These are phyloP conservation scores for Ustilago bromivora DNA, from an alignment of 1,284 basidiomycete genomes.

Conservation along the genomic window DNA sequence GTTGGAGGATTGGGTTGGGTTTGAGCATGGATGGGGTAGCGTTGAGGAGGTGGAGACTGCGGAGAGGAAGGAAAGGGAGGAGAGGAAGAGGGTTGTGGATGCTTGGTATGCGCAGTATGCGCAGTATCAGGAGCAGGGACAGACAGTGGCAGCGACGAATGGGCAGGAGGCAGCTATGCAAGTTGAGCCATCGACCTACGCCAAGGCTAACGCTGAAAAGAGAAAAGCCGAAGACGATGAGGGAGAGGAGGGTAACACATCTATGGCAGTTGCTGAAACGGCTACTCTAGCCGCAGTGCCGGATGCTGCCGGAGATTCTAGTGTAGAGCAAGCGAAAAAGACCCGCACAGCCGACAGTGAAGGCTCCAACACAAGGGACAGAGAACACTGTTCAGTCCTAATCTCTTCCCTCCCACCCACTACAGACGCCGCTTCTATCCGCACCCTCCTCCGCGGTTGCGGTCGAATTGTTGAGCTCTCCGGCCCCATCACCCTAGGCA, in stretches of 20 bases:
- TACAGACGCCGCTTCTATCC: constrained; percentile 78
- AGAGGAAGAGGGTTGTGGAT: constrained; percentile 74
- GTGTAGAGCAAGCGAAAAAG: constrained; percentile 46
- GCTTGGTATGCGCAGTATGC: constrained; percentile 52
- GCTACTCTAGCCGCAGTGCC: too few species aligned
- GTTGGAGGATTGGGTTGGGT: constrained; percentile 86
- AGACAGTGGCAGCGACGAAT: constrained; percentile 5
- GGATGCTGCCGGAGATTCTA: neutral
- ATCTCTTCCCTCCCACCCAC: constrained; percentile 79
- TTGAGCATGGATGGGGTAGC: constrained; percentile 85
- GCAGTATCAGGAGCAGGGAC: constrained; percentile 72
- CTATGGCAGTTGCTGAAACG: constrained; percentile 8
- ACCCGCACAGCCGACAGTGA: constrained; percentile 47
- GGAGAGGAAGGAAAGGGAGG: constrained; percentile 58
- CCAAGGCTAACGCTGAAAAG: constrained; percentile 25
- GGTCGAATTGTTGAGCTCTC: constrained; percentile 60
- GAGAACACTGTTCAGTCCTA: constrained; percentile 93
- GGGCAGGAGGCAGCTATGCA: constrained; percentile 22
- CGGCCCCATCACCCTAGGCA: constrained; percentile 46
- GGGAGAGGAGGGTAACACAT: constrained; percentile 5
- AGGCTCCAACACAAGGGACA: constrained; percentile 75
- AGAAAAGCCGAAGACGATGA: constrained; percentile 52
- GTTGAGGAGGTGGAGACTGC: constrained; percentile 79
- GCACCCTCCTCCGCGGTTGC: constrained; percentile 80
- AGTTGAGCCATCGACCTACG: constrained; percentile 13